phyloP scores from a whole-genome alignment of 768 basidiomycete genomes.

The Suillus decipiens region DNA sequence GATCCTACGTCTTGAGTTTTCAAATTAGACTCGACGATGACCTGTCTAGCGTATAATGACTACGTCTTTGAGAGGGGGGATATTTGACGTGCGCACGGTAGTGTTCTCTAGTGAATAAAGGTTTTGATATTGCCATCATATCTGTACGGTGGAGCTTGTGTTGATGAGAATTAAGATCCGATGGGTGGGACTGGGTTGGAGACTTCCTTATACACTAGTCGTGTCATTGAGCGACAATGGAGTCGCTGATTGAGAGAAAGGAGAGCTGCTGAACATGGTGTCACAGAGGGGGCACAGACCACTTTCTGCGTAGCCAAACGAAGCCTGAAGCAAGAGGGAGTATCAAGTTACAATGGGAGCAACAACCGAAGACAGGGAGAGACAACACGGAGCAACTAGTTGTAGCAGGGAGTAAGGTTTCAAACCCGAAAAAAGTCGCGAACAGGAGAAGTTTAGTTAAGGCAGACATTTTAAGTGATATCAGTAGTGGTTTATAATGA shows the following conservation, averaged over 20 bases:
- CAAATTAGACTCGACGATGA: not conserved
- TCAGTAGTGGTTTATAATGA: too few relatives aligned
- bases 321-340: not conserved
- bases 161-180: not conserved
- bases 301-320: not conserved
- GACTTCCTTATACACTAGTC: not conserved
- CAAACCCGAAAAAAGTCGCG: too few relatives aligned
- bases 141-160: not conserved
- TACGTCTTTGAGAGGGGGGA: not conserved
- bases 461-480: too few relatives aligned
- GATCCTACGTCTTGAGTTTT: not conserved
- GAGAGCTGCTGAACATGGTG: not conserved
- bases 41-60: not conserved
- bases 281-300: not conserved
- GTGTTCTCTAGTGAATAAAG: not conserved
- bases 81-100: not conserved
- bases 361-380: not conserved
- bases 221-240: not conserved
- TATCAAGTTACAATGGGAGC: not conserved
- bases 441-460: too few relatives aligned
- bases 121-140: not conserved
- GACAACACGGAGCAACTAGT: not conserved
- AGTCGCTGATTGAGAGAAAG: not conserved
- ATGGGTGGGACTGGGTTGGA: not conserved
- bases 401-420: not conserved